Conservation (phyloP, 2,329 filamentous ascomycete genomes). For the Ophiognomonia clavigignenti-juglandacearum region DNA sequence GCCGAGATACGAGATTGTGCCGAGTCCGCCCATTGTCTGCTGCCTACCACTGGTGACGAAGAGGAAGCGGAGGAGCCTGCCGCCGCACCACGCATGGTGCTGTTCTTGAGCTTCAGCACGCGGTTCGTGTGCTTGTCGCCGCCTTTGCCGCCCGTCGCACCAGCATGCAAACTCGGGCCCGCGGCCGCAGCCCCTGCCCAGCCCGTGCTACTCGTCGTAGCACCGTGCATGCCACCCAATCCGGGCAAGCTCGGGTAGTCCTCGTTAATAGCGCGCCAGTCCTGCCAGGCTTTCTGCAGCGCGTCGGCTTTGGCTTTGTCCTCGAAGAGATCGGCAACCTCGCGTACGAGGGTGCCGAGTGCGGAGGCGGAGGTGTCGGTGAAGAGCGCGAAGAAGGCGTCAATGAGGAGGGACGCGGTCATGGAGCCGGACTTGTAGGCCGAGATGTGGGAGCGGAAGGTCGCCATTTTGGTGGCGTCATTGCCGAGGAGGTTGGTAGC, state of each 20-base stretch:
- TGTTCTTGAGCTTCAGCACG: slow-evolving; percentile 56
- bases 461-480: slow-evolving; percentile 65
- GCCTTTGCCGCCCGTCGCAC: slow-evolving; percentile 31
- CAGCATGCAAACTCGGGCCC: slow-evolving; percentile 54
- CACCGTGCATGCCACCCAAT: slow-evolving; percentile 62
- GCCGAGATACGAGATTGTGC: slow-evolving; percentile 15
- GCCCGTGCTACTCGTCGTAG: slow-evolving; percentile 49
- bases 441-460: slow-evolving; percentile 77
- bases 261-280: slow-evolving; percentile 94
- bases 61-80: too few species aligned
- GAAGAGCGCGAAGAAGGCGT: slow-evolving; percentile 83
- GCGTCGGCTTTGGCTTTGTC: slow-evolving; percentile 67
- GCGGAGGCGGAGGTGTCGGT: slow-evolving; percentile 71
- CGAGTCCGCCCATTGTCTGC: slow-evolving; percentile 9
- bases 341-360: slow-evolving; percentile 82
- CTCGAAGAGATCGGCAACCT: slow-evolving; percentile 90
- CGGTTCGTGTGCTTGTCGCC: slow-evolving; percentile 47
- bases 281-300: slow-evolving; percentile 81
- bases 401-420: slow-evolving; percentile 71
- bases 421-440: slow-evolving; percentile 67
- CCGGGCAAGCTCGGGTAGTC: slow-evolving; percentile 88
- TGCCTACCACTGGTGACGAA: slow-evolving; percentile 13
- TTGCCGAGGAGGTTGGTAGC: slow-evolving; percentile 77
- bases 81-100: slow-evolving; percentile 35
- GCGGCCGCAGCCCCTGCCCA: slow-evolving; percentile 56